A percentile compares a stretch with the other conserved stretches of the same genome.
Conservation (phyloP, 2,329 filamentous ascomycete species). For the Fusarium humuli region DNA sequence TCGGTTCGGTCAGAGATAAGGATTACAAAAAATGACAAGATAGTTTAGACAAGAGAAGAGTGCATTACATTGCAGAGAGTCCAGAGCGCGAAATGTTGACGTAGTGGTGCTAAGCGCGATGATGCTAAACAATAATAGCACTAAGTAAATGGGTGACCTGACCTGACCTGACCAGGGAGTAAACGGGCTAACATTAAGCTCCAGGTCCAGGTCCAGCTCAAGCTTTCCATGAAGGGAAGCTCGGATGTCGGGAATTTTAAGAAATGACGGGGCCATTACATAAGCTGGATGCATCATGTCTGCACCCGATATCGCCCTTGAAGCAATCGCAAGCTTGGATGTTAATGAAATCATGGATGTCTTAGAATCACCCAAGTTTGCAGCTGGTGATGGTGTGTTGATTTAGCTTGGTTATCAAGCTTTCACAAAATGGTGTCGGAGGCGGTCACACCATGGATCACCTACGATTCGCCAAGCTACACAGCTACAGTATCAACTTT, state of each 20-base stretch:
- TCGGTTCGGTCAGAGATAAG: background rate
- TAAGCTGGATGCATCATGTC: constrained; percentile 27
- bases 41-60: constrained; percentile 4
- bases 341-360: background rate
- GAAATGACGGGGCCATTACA: constrained; percentile 39
- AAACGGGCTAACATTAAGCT: background rate
- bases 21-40: background rate
- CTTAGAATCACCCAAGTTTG: constrained; percentile 1
- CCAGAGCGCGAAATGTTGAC: constrained; percentile 29
- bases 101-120: constrained; percentile 32
- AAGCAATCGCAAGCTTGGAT: background rate
- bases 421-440: background rate
- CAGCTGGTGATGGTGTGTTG: background rate
- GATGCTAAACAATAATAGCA: constrained; percentile 27
- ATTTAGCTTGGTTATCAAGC: background rate
- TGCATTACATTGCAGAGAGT: constrained; percentile 38
- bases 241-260: constrained; percentile 28
- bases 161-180: background rate
- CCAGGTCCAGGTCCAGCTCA: background rate
- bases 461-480: constrained; percentile 5
- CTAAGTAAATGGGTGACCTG: background rate
- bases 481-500: constrained; percentile 6
- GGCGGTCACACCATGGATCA: background rate
- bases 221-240: constrained; percentile 11
- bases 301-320: constrained; percentile 30